A percentile compares a stretch with the other conserved stretches of the same genome.
These are phyloP conservation scores for Pseudoturritis turrita DNA, from an alignment of 345 rosid genomes.

Conservation along the genomic window DNA sequence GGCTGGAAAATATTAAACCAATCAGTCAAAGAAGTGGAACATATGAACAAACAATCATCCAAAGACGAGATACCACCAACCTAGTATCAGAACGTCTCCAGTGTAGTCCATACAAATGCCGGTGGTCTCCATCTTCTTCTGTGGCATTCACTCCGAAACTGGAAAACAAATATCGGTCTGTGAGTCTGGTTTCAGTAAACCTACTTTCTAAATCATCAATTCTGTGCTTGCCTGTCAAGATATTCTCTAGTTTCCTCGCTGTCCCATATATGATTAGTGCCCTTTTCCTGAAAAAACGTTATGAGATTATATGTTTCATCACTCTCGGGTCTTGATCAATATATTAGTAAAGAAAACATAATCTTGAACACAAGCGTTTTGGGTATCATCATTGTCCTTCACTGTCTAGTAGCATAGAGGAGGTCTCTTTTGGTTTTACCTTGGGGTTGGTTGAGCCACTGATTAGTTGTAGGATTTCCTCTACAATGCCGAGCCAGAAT, in stretches of 20 bases:
- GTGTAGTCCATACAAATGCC: constrained; percentile 69
- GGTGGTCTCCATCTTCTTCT: constrained; percentile 75
- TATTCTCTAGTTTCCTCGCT: constrained; percentile 73
- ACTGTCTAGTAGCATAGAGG: neutral
- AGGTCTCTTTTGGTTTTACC: constrained; percentile 37
- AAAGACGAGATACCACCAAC: constrained; percentile 34
- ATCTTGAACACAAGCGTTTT: neutral
- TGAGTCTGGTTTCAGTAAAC: neutral
- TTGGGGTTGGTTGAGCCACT: constrained; percentile 76
- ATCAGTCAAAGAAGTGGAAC: neutral
- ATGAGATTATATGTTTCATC: neutral
- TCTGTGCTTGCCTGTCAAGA: constrained; percentile 53
- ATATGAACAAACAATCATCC: neutral
- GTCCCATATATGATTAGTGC: constrained; percentile 63
- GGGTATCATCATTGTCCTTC: neutral
- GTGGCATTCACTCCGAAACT: constrained; percentile 59
- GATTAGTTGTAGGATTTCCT: constrained; percentile 73
- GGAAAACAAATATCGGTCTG: constrained; percentile 18
- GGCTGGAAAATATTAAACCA: constrained; percentile 30
- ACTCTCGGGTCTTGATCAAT: neutral
- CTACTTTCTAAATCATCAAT: neutral
- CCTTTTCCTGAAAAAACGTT: constrained; percentile 53
- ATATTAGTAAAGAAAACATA: neutral
- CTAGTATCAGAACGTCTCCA: constrained; percentile 89
- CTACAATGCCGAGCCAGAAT: constrained; percentile 82